Conservation (phyloP, 257 asterid genomes). For the Solanum lignicaule region DNA sequence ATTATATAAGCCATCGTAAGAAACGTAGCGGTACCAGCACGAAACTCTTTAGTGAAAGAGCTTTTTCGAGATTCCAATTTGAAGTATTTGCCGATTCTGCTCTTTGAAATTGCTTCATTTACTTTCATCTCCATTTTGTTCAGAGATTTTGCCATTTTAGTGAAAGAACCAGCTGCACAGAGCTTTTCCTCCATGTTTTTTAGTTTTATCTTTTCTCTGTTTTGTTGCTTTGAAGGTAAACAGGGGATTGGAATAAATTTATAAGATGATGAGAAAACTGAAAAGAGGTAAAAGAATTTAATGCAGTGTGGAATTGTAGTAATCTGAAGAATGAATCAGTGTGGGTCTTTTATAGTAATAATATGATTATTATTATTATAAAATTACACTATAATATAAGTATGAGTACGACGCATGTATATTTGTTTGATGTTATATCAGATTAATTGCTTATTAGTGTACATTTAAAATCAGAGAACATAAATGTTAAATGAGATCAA, state of each 20-base stretch:
- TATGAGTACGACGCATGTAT: neutral
- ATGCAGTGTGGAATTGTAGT: neutral
- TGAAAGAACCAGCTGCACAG: constrained; percentile 7
- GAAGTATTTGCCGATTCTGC: constrained; percentile 48
- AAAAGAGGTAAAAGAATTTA: neutral
- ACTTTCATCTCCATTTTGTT: constrained; percentile 22
- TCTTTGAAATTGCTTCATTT: constrained; percentile 35
- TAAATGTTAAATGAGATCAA: neutral
- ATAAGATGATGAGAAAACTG: neutral
- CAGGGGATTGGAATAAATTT: neutral
- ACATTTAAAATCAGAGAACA: accelerated
- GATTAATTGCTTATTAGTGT: too few species aligned
- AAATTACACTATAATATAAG: neutral
- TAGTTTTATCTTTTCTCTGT: neutral
- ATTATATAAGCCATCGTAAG: constrained; percentile 78
- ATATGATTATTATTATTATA: neutral
- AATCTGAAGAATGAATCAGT: neutral
- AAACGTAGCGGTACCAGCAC: constrained; percentile 73
- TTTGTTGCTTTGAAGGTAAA: neutral
- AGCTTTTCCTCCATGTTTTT: constrained; percentile 29
- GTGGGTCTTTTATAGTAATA: neutral
- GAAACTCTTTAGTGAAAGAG: constrained; percentile 34
- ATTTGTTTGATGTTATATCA: neutral
- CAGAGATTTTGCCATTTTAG: constrained; percentile 14
- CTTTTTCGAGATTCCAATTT: constrained; percentile 47